Evolutionary conservation across 495 filamentous ascomycete species (phyloP).

Genomic region (Schizothecium vesticola): DNA sequence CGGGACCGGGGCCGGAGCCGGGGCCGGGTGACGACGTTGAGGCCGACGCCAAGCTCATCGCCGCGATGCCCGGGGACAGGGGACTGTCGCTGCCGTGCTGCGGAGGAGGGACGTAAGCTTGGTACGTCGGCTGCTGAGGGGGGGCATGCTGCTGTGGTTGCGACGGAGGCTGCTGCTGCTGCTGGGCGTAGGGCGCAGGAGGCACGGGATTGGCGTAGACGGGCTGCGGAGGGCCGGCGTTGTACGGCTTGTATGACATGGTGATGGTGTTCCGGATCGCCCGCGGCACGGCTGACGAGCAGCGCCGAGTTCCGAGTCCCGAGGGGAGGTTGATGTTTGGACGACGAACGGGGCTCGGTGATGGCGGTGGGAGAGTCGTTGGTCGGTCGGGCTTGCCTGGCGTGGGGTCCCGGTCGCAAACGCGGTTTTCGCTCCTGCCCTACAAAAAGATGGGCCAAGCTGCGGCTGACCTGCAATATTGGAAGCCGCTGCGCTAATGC

Average conservation of each 20-base stretch:
- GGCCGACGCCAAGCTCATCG: neutral
- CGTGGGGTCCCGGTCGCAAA: neutral
- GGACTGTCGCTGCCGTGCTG: neutral
- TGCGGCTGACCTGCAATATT: neutral
- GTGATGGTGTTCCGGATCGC: neutral
- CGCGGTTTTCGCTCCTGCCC: neutral
- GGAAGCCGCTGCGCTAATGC: neutral
- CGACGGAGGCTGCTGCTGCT: conserved; percentile 1
- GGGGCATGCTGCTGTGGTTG: neutral
- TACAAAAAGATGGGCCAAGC: neutral
- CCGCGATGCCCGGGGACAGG: neutral
- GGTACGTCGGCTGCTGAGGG: neutral
- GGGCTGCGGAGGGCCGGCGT: neutral
- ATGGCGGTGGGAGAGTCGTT: neutral
- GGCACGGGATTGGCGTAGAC: conserved; percentile 3
- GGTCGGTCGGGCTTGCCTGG: no score
- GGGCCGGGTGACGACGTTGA: neutral
- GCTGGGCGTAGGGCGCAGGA: neutral
- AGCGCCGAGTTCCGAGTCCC: neutral
- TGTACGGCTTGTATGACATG: neutral
- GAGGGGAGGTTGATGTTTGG: neutral
- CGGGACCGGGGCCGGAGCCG: neutral
- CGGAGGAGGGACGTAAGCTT: neutral
- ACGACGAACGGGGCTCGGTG: no score
- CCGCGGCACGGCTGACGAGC: neutral